Evolutionary conservation across 352 stramenopile species (phyloP).

Genomic region (Globisporangium cederbergense): DNA sequence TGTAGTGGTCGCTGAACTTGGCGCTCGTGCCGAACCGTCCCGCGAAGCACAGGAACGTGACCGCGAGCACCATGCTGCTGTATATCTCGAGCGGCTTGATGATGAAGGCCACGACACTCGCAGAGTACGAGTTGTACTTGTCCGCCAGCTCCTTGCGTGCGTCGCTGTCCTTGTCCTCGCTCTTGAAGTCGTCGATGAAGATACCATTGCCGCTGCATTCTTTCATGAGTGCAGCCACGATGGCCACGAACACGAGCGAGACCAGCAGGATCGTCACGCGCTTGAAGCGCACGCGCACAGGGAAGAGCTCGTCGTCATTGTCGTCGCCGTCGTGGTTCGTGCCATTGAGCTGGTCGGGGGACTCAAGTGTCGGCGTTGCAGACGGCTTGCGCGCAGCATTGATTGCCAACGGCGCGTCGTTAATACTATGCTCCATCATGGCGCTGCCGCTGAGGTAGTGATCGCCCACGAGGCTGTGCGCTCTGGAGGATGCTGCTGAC

Average conservation of each 20-base stretch:
- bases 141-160: constrained; percentile 1
- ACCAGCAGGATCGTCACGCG: background rate
- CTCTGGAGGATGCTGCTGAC: background rate
- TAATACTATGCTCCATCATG: background rate
- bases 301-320: background rate
- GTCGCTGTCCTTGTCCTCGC: background rate
- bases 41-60: constrained; percentile 9
- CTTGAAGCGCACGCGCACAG: constrained; percentile 1
- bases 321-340: background rate
- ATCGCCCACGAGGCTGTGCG: background rate
- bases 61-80: constrained; percentile 2
- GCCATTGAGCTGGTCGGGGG: background rate
- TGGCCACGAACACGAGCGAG: background rate
- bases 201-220: background rate
- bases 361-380: background rate
- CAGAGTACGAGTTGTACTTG: constrained; percentile 10
- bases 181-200: background rate
- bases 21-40: background rate
- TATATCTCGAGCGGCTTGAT: constrained; percentile 7
- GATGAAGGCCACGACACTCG: background rate
- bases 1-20: constrained; percentile 24
- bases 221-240: background rate
- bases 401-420: background rate
- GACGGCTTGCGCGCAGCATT: background rate
- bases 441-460: constrained; percentile 1